Evolutionary conservation across 2,329 filamentous ascomycete genomes (phyloP), one percentile per base, ranked within the genome.

Genomic region (Penicillium sp.): DNA sequence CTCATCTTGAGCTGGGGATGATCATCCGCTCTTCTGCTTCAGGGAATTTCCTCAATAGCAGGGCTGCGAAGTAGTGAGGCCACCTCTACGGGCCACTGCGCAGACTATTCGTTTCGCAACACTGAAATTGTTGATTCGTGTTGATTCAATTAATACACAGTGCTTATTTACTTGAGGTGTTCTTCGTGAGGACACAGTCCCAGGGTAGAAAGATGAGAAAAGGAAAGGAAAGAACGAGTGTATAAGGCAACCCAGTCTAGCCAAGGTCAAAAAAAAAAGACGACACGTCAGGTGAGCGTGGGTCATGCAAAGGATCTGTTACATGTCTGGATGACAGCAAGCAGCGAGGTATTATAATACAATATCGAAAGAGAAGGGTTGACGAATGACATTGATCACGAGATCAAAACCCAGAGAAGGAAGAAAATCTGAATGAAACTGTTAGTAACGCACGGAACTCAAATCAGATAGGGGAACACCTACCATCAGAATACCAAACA

Each of bases 401-500:
- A 79, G 68, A 90, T 85, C 66, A 90, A 80, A 51, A 90, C 87
- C 87, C 87, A 90, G 60, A 90, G 80, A 80, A 91, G 79, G 81
- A 89, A 91, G 85, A 94, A 96, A 75, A 96, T 93, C 77, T 79
- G 55, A 24, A 50, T 1, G 6, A 27, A 6, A 39, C 18, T 33
- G 58, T 66, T 58, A 63, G 55, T 18, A 10, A 22, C 13, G 4
- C 24, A 14, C 11, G 16, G 11, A 6, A 18, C 36, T 9, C 14
- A 13, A 41, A 11, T 31, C 14, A 24, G 11, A 43, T 4, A 50
- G n/a, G 22, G 24, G 19, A 56, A 43, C 9, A 67, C 76, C 36
- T 66, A 82, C 79, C 93, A 97, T 97, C 68, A 98, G 78, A 51
- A 97, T 91, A 60, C 94, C 82, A 75, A 84, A 83, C 85, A 88